These are phyloP conservation scores for Phylloporus sp. DNA, from an alignment of 1,284 basidiomycete species.

Conservation along the genomic window DNA sequence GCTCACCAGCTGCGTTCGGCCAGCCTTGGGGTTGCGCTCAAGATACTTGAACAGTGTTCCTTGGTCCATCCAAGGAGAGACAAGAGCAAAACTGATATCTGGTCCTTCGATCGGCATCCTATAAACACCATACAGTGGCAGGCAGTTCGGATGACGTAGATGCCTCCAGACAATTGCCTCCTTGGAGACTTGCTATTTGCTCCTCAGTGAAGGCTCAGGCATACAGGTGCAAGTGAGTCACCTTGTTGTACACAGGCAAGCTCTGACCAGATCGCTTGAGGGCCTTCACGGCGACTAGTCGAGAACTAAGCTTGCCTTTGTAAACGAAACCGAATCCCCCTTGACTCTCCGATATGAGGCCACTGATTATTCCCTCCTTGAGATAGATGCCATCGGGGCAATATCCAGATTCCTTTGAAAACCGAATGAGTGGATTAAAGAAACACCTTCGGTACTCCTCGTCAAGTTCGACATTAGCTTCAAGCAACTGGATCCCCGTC, in stretches of 20 bases:
- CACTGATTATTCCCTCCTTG: constrained; percentile 3
- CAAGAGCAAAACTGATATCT: constrained; percentile 15
- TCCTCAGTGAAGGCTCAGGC: background rate
- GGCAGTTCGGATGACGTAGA: constrained; percentile 32
- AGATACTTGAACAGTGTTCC: constrained; percentile 31
- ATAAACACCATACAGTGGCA: constrained; percentile 32
- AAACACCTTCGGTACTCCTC: constrained; percentile 23
- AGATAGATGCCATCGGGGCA: constrained; percentile 26
- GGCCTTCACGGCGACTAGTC: constrained; percentile 31
- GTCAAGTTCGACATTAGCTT: constrained; percentile 16
- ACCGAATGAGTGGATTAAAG: constrained; percentile 18
- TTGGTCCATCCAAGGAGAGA: constrained; percentile 37
- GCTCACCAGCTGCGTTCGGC: constrained; percentile 27
- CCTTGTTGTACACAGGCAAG: constrained; percentile 21
- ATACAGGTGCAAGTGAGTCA: background rate
- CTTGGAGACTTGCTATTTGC: constrained; percentile 20
- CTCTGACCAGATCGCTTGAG: constrained; percentile 1
- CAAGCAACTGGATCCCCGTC: constrained; percentile 26
- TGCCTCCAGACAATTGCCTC: constrained; percentile 34
- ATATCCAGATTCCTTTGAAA: constrained; percentile 20
- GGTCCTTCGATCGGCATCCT: background rate
- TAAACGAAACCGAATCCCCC: constrained; percentile 30
- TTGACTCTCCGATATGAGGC: background rate
- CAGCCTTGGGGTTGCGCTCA: constrained; percentile 11
- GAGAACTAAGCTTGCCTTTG: constrained; percentile 20